Evolutionary conservation across 208 protist genomes (phyloP).

Genomic region (Leishmania aethiopica): DNA sequence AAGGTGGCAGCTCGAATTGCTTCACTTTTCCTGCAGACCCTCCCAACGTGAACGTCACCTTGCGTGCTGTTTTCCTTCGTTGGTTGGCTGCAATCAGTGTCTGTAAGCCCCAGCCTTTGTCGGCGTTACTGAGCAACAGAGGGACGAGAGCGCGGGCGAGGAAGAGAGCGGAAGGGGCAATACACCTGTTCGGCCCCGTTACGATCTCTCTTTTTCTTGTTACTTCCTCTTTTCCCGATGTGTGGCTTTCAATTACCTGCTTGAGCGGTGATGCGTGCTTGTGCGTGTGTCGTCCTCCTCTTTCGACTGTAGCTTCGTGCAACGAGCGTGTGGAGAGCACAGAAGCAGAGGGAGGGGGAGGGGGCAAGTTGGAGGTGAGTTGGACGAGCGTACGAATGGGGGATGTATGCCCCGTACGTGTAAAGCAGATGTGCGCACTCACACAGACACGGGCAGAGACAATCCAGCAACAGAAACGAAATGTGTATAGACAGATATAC

Average conservation of each 20-base stretch:
- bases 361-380: neutral
- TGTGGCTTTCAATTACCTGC: neutral
- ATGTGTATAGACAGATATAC: neutral
- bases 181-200: neutral
- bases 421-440: neutral
- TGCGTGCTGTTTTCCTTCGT: neutral
- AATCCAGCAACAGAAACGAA: neutral
- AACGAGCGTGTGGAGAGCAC: neutral
- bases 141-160: neutral
- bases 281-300: neutral
- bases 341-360: neutral
- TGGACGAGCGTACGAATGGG: neutral
- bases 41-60: neutral
- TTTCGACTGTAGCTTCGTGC: neutral
- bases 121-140: neutral
- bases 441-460: neutral
- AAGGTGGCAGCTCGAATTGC: neutral
- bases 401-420: neutral
- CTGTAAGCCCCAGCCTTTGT: neutral
- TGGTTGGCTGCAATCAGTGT: neutral
- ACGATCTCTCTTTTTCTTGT: neutral
- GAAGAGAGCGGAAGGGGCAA: neutral
- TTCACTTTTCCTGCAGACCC: neutral
- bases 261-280: neutral
- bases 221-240: neutral